Percentiles rank a stretch among this genome's conserved stretches.
These are phyloP conservation scores for Apostasia shenzhenica DNA, from an alignment of 106 monocot species.

Conservation along the genomic window DNA sequence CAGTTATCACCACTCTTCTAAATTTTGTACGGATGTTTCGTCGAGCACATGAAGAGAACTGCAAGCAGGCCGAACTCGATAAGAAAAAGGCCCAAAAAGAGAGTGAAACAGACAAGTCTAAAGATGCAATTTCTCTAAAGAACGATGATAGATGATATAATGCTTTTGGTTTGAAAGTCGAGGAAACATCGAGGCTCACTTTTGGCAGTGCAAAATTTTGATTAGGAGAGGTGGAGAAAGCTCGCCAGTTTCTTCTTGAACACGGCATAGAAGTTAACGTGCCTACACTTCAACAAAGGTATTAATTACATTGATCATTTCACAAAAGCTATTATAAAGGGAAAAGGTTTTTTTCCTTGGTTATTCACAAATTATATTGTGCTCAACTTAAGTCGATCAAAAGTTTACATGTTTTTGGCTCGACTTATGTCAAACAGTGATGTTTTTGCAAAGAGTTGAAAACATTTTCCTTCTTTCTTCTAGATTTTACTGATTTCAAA, in stretches of 20 bases:
- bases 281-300: too few relatives aligned
- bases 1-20: constrained; percentile 59
- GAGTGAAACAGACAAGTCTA: constrained; percentile 34
- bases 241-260: background rate
- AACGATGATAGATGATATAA: constrained; percentile 20
- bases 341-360: background rate
- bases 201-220: background rate
- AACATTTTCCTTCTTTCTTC: background rate
- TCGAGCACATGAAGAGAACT: constrained; percentile 72
- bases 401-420: background rate
- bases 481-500: background rate
- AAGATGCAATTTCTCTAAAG: constrained; percentile 9
- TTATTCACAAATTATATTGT: background rate
- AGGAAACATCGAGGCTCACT: background rate
- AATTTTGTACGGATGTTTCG: constrained; percentile 66
- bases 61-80: constrained; percentile 61
- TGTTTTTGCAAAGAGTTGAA: background rate
- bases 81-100: constrained; percentile 73
- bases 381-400: background rate
- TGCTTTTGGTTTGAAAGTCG: background rate
- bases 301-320: too few relatives aligned
- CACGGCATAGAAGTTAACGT: too few relatives aligned
- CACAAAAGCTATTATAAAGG: constrained; percentile 8
- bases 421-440: background rate
- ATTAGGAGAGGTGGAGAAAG: background rate